A percentile compares a stretch with the other conserved stretches of the same genome.
Conservation (phyloP, 495 filamentous ascomycete species). For the Margaritispora aquatica region DNA sequence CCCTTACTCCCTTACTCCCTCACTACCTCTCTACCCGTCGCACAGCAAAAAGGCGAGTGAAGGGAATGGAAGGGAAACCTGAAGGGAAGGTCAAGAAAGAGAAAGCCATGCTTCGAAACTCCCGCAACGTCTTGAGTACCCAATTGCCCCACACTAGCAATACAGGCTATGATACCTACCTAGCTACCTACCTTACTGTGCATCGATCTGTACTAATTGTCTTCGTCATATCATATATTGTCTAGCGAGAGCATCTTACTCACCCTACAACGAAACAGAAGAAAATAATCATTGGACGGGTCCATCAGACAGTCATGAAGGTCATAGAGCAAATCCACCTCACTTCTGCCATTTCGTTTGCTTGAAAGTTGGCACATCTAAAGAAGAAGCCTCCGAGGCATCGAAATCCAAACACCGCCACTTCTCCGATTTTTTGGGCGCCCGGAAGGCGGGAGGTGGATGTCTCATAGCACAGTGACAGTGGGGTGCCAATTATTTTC, state of each 20-base stretch:
- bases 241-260: background rate
- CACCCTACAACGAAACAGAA: background rate
- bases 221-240: too few species aligned
- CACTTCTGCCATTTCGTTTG: too few species aligned
- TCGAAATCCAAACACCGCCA: background rate
- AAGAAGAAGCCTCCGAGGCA: too few species aligned
- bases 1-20: background rate
- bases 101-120: background rate
- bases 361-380: too few species aligned
- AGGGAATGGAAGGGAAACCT: background rate
- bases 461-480: too few species aligned
- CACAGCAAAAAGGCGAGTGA: background rate
- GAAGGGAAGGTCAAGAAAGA: background rate
- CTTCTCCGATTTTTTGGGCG: background rate
- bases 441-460: background rate
- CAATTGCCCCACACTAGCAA: background rate
- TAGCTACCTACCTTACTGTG: too few species aligned
- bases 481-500: background rate
- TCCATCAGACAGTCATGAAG: background rate
- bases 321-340: too few species aligned
- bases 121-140: background rate
- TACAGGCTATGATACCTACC: too few species aligned
- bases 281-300: too few species aligned
- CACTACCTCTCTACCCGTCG: too few species aligned
- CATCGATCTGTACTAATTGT: background rate